Base-by-base conservation (phyloP, 2,329 filamentous ascomycete genomes). In the Cadophora sp. region DNA sequence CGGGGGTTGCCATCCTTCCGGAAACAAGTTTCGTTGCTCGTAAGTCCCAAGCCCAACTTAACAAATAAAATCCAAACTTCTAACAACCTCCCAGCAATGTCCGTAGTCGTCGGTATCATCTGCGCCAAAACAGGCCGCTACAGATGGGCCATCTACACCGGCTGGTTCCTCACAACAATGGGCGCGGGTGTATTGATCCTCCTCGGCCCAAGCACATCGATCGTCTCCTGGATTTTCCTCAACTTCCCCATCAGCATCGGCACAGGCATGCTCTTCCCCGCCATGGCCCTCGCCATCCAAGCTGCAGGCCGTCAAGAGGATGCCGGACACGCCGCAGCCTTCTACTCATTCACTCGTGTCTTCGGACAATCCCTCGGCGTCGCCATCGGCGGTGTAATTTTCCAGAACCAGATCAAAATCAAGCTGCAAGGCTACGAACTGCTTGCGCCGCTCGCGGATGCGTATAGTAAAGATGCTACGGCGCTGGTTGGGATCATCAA, bases 311-410 rank as follows among this genome's bases (percentile, higher is more conserved):
- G 82, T 0, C 83, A 83, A 67, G 81, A 83, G 66, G 85, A 90
- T 73, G 85, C 89, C 50, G 85, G 87, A 1, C 87, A 87, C 68
- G 85, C 87, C 0, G 84, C 85, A 0, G 89, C 86, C 12, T 86
- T 92, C 81, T 91, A 89, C 79, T 86, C 85, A 64, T 92, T 93
- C 80, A 84, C 89, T 73, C 85, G 89, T 16, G 84, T 86, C 1
- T 84, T 92, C 27, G 90, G 90, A 0, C 88, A 91, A 75, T 83
- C 86, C 0, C 79, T 92, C 11, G 90, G 90, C 27, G 87, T 92
- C 2, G 89, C 90, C 1, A 82, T 91, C 62, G 87, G 88, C 1
- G 89, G 90, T 3, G 88, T 90, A 37, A 84, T 91, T 64, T 92
- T 92, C 79, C 89, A 92, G 77, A 92, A 92, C 71, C 82, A 83